Base-by-base conservation (phyloP, 371 early-diverging fungal species). In the Coemansia sp. region DNA sequence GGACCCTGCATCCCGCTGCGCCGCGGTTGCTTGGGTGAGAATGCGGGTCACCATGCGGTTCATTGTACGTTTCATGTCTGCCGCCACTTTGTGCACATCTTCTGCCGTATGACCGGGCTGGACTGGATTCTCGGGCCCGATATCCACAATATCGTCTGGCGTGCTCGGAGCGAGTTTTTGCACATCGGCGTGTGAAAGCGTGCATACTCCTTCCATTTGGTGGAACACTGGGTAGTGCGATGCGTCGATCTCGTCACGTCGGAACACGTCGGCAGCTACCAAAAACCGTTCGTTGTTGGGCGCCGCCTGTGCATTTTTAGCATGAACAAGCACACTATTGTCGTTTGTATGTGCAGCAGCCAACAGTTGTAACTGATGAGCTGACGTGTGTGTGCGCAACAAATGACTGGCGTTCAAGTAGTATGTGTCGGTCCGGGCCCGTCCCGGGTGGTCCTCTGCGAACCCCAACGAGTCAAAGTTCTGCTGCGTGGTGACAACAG, bases 151-250 rank as follows among this genome's bases (percentile, higher is more conserved):
- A n/a, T 72, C 74, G 21, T 48, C 25, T 4, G 5, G 37, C 25
- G 33, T 12, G 56, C 56, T 62, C 37, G 37, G 37, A 37, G 37
- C 37, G 37, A 37, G 37, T 3, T 37, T 30, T 1, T 40, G 65
- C 20, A 77, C 51, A 57, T 64, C 78, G 0, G 40, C 44, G 8
- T 64, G 77, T 37, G 68, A 48, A 54, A 84, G 80, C n/a, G 75
- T 65, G 26, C 85, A 86, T 23, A 96, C 88, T 1, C 95, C 97
- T 71, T 98, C 99, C 88, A 98, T 94, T 75, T 98, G 99, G 70
- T 98, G 99, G 74, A 98, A 98, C 2, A 94, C 93, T 0, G 99
- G 99, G 81, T 97, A 97, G 72, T 98, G 99, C 59, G 88, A 91
- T 2, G 88, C 80, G 71, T 98, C 97, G 68, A 98, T 94, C 78